Base-by-base conservation (phyloP, 805 yeast species). In the Hanseniaspora taiwanica region DNA sequence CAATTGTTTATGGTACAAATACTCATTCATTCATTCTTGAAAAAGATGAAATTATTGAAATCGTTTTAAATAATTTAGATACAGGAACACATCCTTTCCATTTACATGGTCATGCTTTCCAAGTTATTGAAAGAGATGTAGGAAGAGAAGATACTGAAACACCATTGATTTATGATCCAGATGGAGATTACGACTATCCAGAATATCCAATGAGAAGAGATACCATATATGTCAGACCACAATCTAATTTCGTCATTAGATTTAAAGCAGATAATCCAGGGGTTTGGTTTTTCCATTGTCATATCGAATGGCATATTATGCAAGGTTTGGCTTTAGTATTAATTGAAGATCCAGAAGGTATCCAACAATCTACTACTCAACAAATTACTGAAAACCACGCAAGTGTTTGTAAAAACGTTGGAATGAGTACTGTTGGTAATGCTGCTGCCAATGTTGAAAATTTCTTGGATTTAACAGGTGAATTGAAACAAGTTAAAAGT, bases 281-380 rank as follows among this genome's bases (percentile, higher is more conserved):
- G 67, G 87, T 87, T 35, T 89, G 97, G 98, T 74, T 78, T 61
- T 91, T 91, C 93, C 98, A 89, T 66, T 89, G 98, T 64, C 98
- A 89, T 60, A 81, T 91, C 54, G 97, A 91, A 60, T 89, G 98
- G 98, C 98, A 91, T 66, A 72, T 89, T 69, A 72, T 78, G 54
- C 97, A 91, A 68, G 98, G 98, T 55, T 72, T 89, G 52, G 94
- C 94, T 10, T 52, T 86, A 42, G 67, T 70, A 9, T 65, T 91
- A 35, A 64, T 89, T 40, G 98, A 89, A 65, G 95, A 85, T 42
- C 98, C 98, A 21, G 49, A 59, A 9, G 69, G 69, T 42, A 68
- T 89, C 38, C 84, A 78, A 59, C 60, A 59, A 16, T 65, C 66
- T 42, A 51, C 62, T 41, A 44, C 62, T 13, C 82, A 81, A 62